Base-by-base conservation (phyloP, 352 stramenopile genomes). In the Globisporangium cylindrosporum region DNA sequence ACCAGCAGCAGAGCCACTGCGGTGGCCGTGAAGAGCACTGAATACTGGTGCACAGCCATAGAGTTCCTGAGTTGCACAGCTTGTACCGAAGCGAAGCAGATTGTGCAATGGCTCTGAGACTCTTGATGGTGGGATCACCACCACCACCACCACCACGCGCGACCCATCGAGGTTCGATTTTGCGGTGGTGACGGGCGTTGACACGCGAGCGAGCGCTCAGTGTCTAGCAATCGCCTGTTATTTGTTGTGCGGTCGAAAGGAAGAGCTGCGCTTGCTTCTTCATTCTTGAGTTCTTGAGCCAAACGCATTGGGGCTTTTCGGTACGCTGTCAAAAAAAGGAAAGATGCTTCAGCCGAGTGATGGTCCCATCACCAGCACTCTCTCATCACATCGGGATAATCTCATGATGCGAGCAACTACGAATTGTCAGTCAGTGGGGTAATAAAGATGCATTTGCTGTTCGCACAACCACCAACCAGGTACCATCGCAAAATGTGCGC, bases 101-200 rank as follows among this genome's bases (percentile, higher is more conserved):
- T 25, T 41, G 54, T 15, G 2, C 27, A 59, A 59, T 59, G 54
- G 54, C 27, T 46, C 27, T 46, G 14, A 14, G 12, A 18, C 38
- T 46, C 38, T 46, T 46, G 38, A 1, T 5, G 25, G 25, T 25
- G 27, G 27, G 5, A n/a, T 36, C 53, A 38, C 25, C 9, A 9
- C 20, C 18, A 24, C 24, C 14, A 29, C 10, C 18, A 24, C 24
- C 14, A 29, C 10, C 18, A 41, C 54, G 24, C 14, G 25, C 25
- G 53, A 59, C 25, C 53, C 53, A 36, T 59, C 53, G 53, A 58
- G 12, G 24, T 24, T 18, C 53, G 7, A 15, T 38, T 59, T 59
- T 43, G 54, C 27, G 54, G 54, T 41, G 54, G 18, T 59, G 54
- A 41, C 18, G 54, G 49, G 4, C 14, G 4, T 46, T 15, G 14